Conservation (phyloP, 495 filamentous ascomycete genomes). For the Cetradonia linearis region DNA sequence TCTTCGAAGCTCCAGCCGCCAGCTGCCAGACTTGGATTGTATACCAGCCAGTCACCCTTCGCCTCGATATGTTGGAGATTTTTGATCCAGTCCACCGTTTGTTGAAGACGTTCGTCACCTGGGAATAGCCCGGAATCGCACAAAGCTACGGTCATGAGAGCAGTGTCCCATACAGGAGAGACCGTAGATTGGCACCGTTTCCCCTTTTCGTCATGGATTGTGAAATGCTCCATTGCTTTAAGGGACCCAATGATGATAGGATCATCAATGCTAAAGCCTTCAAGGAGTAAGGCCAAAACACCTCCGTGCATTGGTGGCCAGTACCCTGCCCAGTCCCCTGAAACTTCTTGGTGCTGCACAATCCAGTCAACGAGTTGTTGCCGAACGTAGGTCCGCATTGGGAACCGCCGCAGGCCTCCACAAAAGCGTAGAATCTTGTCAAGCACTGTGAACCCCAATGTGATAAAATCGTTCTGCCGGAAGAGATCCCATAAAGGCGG, state of each 20-base stretch:
- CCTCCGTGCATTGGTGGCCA: slow-evolving; percentile 27
- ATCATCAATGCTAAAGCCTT: slow-evolving; percentile 25
- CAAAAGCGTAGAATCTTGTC: slow-evolving; percentile 26
- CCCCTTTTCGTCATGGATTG: slow-evolving; percentile 19
- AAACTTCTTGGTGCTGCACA: slow-evolving; percentile 27
- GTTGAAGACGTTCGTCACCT: slow-evolving; percentile 15
- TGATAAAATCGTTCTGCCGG: slow-evolving; percentile 14
- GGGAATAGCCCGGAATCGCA: slow-evolving; percentile 18
- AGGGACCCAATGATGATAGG: slow-evolving; percentile 17
- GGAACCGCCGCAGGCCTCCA: slow-evolving; percentile 19
- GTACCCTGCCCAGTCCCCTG: slow-evolving; percentile 29
- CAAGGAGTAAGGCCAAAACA: slow-evolving; percentile 26
- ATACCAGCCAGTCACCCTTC: slow-evolving; percentile 31
- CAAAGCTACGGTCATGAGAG: slow-evolving; percentile 30
- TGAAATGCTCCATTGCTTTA: slow-evolving; percentile 26
- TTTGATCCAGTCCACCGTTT: slow-evolving; percentile 27
- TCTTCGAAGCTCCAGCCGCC: slow-evolving; percentile 31
- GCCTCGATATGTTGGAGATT: slow-evolving; percentile 25
- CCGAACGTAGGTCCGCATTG: slow-evolving; percentile 19
- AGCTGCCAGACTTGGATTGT: slow-evolving; percentile 17
- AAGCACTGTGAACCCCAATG: slow-evolving; percentile 23
- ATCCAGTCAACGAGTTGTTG: slow-evolving; percentile 25
- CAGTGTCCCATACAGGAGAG: slow-evolving; percentile 32
- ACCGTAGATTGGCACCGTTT: slow-evolving; percentile 22
- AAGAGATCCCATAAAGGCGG: slow-evolving; percentile 14